phyloP scores from a whole-genome alignment of 257 asterid species.

The Paraleonurus japonicus region DNA sequence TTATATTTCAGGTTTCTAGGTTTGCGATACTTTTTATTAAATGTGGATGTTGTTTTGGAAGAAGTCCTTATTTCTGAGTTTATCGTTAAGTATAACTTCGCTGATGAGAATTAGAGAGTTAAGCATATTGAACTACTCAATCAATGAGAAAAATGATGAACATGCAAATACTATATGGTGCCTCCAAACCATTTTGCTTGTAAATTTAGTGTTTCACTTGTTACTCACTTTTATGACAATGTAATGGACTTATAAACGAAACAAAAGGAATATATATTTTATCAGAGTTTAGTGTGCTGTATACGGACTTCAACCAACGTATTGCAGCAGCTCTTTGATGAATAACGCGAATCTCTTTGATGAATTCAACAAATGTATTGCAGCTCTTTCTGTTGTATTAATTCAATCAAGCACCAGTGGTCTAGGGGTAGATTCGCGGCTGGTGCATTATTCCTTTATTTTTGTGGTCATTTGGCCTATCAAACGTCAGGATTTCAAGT shows the following conservation, averaged over 20 bases:
- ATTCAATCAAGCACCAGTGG: no score
- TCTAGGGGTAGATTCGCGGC: no score
- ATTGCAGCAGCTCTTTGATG: no score
- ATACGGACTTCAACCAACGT: not conserved
- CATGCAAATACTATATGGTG: not conserved
- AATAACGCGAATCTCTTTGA: no score
- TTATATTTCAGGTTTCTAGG: not conserved
- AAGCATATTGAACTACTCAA: not conserved
- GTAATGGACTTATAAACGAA: not conserved
- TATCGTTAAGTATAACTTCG: no score
- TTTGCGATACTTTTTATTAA: not conserved
- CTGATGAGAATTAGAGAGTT: not conserved
- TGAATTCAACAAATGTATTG: no score
- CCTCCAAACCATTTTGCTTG: not conserved
- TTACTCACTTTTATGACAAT: not conserved
- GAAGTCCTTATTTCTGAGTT: not conserved
- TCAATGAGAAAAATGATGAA: not conserved
- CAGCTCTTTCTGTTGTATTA: no score
- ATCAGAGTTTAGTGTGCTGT: not conserved
- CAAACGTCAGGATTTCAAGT: no score
- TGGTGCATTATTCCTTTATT: no score
- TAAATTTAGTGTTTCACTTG: not conserved
- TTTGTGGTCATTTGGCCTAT: no score
- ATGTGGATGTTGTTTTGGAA: not conserved
- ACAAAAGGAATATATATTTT: not conserved